Evolutionary conservation across 2,329 filamentous ascomycete species (phyloP).

Genomic region (Trichophyton schoenleinii): DNA sequence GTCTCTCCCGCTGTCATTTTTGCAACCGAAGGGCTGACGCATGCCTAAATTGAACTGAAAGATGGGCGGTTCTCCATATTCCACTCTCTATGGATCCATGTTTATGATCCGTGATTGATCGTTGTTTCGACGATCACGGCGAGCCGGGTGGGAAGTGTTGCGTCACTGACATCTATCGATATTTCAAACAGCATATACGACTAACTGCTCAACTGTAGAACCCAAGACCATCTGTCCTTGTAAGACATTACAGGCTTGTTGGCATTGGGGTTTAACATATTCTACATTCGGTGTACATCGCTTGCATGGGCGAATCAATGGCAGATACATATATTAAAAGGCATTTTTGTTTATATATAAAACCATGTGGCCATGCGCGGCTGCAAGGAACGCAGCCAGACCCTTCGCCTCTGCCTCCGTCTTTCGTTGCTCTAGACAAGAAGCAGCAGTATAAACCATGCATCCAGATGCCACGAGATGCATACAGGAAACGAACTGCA

Average conservation of each 20-base stretch:
- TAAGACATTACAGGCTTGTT: not conserved
- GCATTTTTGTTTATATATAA: not conserved
- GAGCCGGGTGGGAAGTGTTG: not conserved
- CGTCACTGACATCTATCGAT: not conserved
- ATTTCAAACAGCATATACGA: not conserved
- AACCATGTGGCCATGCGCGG: not conserved
- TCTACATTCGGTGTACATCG: not conserved
- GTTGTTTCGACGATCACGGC: not conserved
- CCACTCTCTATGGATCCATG: not conserved
- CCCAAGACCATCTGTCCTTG: not conserved
- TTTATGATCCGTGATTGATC: not conserved
- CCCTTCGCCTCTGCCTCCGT: not conserved
- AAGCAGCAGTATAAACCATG: no score
- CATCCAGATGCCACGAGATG: not conserved
- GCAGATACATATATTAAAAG: not conserved
- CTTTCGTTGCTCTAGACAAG: no score
- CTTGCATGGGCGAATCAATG: not conserved
- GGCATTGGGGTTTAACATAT: not conserved
- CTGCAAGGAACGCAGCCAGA: not conserved
- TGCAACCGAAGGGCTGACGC: not conserved
- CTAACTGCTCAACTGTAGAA: not conserved
- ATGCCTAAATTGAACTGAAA: not conserved
- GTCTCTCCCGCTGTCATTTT: not conserved
- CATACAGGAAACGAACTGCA: not conserved
- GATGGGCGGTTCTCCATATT: not conserved